Percentiles rank a stretch among this genome's conserved stretches.
Conservation (phyloP, 2,329 filamentous ascomycete species). For the Mollisiaceae sp. region DNA sequence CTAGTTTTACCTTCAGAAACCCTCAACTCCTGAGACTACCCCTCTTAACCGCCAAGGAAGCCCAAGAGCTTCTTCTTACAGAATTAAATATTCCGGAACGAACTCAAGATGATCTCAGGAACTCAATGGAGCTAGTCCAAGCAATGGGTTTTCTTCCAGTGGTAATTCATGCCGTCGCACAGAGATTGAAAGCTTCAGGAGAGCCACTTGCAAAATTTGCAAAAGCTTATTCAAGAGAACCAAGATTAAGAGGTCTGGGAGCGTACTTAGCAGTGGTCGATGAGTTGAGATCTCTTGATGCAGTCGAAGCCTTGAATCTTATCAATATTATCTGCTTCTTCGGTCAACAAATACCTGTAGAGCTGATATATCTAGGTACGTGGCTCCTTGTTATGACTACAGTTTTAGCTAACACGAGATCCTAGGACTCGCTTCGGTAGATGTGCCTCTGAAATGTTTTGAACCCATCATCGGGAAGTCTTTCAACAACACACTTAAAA, state of each 20-base stretch:
- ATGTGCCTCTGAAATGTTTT: no score
- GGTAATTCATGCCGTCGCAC: conserved; percentile 69
- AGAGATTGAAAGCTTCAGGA: conserved; percentile 63
- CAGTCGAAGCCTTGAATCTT: conserved; percentile 63
- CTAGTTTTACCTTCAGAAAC: no score
- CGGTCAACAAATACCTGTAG: conserved; percentile 67
- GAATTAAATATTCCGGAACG: conserved; percentile 64
- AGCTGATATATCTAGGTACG: conserved; percentile 48
- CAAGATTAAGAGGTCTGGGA: conserved; percentile 56
- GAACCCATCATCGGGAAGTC: no score
- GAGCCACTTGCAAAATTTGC: conserved; percentile 67
- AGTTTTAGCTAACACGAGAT: no score
- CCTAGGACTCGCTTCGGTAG: no score
- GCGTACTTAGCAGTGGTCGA: conserved; percentile 55
- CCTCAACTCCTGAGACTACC: conserved; percentile 46
- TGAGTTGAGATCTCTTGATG: conserved; percentile 49
- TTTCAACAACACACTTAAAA: no score
- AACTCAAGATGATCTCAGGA: conserved; percentile 58
- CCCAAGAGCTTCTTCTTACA: conserved; percentile 63
- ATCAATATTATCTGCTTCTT: conserved; percentile 70
- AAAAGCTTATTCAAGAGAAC: conserved; percentile 59
- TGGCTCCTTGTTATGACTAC: no score
- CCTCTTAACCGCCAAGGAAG: conserved; percentile 59
- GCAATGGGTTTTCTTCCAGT: conserved; percentile 69
- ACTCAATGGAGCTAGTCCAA: conserved; percentile 65